Conservation (phyloP, 306 rosid species). For the Vigna reflexopilosa region DNA sequence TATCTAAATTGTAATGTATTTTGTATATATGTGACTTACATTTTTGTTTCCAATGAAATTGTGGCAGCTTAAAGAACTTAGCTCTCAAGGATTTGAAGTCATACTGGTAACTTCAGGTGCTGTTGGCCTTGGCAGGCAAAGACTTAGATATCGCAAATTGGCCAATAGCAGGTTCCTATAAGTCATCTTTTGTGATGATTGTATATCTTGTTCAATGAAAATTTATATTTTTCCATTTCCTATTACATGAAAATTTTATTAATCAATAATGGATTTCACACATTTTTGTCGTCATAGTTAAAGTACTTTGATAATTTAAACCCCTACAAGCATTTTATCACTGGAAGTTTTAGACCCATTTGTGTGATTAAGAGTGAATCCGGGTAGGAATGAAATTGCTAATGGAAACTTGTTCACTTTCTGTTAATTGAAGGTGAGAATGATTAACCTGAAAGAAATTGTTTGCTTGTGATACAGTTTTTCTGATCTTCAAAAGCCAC, state of each 20-base stretch:
- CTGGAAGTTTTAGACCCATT: not conserved
- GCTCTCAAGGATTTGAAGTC: conserved; percentile 79
- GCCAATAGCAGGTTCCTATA: conserved; percentile 82
- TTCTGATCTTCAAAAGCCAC: conserved; percentile 92
- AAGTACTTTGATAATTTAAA: not conserved
- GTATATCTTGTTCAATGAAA: not conserved
- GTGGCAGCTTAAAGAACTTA: conserved; percentile 82
- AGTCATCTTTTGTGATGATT: conserved; percentile 3
- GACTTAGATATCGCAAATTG: conserved; percentile 85
- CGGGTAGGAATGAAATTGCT: conserved; percentile 19
- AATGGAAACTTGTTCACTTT: conserved; percentile 9
- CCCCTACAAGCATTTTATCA: not conserved
- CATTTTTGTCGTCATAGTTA: not conserved
- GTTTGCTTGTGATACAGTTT: conserved; percentile 62
- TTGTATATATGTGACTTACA: conserved; percentile 6
- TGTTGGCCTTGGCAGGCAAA: conserved; percentile 93
- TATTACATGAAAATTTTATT: too few relatives aligned
- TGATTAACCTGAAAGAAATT: conserved; percentile 28
- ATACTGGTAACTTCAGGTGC: conserved; percentile 97
- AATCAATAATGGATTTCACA: conserved; percentile 16
- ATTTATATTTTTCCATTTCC: too few relatives aligned
- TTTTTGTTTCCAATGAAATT: conserved; percentile 10
- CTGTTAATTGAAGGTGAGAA: conserved; percentile 9
- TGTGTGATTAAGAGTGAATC: not conserved
- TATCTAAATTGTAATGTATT: not conserved